Evolutionary conservation across 108 stramenopile species (phyloP).

Genomic region (Nitzschia sp.): DNA sequence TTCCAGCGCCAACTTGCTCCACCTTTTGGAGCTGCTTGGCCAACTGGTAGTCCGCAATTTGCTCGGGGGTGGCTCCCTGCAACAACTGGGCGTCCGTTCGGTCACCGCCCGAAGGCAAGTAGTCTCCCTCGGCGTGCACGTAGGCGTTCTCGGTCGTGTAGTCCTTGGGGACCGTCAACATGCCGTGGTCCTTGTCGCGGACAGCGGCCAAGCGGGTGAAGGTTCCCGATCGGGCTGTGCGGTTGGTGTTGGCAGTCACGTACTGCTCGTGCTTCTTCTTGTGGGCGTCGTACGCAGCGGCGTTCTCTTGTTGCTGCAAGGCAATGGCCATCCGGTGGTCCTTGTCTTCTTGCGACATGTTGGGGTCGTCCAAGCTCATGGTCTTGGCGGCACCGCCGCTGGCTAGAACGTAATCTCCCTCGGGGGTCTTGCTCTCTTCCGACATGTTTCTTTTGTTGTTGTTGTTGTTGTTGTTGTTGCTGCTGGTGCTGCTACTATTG

Average conservation of each 20-base stretch:
- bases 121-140: conserved; percentile 50
- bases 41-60: conserved; percentile 69
- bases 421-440: conserved; percentile 83
- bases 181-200: conserved; percentile 84
- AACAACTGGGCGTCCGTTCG: conserved; percentile 26
- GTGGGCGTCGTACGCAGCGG: conserved; percentile 74
- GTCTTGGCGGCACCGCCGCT: conserved; percentile 32
- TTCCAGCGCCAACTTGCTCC: conserved; percentile 85
- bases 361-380: conserved; percentile 71
- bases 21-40: conserved; percentile 87
- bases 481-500: not conserved
- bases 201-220: conserved; percentile 71
- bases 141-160: conserved; percentile 86
- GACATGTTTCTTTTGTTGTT: conserved; percentile 49
- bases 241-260: conserved; percentile 61
- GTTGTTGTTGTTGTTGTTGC: not conserved
- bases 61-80: conserved; percentile 62
- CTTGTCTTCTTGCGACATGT: conserved; percentile 80
- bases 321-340: conserved; percentile 88
- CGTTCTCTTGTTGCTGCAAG: conserved; percentile 88
- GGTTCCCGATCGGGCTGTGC: conserved; percentile 75
- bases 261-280: conserved; percentile 79
- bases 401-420: conserved; percentile 88
- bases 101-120: conserved; percentile 36
- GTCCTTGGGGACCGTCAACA: conserved; percentile 79